Conservation (phyloP, 2,329 filamentous ascomycete species). For the Corynespora cassiicola region DNA sequence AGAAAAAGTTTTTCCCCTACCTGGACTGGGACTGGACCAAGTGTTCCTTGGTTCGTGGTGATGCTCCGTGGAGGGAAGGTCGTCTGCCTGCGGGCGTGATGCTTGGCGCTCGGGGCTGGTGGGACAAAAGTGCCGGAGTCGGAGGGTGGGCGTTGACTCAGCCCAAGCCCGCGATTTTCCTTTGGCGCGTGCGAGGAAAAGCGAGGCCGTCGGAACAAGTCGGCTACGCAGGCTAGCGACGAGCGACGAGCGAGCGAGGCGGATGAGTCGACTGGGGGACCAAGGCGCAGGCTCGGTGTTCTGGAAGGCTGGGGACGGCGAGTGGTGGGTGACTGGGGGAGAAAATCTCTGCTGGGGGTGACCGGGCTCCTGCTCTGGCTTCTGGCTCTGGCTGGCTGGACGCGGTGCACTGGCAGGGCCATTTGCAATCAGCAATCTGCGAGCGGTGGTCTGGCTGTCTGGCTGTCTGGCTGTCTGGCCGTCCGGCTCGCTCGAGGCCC, state of each 20-base stretch:
- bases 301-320: too few species aligned
- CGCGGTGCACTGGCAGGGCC: too few species aligned
- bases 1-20: too few species aligned
- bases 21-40: too few species aligned
- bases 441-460: constrained; percentile 12
- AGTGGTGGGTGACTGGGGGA: too few species aligned
- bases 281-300: constrained; percentile 17
- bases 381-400: too few species aligned
- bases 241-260: too few species aligned
- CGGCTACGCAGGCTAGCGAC: constrained; percentile 16
- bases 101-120: constrained; percentile 14
- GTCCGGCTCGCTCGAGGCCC: background rate
- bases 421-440: too few species aligned
- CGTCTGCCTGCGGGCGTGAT: constrained; percentile 22
- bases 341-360: constrained; percentile 23
- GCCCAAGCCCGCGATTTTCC: constrained; percentile 20
- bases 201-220: constrained; percentile 18
- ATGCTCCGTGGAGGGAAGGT: constrained; percentile 14
- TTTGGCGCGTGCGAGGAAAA: background rate
- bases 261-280: constrained; percentile 20
- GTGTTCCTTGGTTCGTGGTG: background rate
- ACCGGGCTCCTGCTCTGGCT: too few species aligned
- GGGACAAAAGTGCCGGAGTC: constrained; percentile 1
- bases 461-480: constrained; percentile 1
- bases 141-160: constrained; percentile 30